Percentiles rank a stretch among this genome's conserved stretches.
These are phyloP conservation scores for Neonectria coccinea DNA, from an alignment of 2,329 filamentous ascomycete genomes.

Conservation along the genomic window DNA sequence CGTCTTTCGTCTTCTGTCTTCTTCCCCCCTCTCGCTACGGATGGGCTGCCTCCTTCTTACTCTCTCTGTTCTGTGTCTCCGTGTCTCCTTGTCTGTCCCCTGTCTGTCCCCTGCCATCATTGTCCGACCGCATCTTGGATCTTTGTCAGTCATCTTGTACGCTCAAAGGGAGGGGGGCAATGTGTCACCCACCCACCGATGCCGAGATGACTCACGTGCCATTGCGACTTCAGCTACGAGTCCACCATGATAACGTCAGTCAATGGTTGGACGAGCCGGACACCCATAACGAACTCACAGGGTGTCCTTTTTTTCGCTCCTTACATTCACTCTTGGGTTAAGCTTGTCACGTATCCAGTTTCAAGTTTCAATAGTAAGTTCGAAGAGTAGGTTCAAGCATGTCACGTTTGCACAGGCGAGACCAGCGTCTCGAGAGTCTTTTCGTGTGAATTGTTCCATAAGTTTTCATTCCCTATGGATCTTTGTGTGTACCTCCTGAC, in stretches of 20 bases:
- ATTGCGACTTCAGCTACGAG: conserved; percentile 5
- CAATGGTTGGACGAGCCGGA: not conserved
- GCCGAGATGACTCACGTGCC: conserved; percentile 7
- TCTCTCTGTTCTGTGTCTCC: not conserved
- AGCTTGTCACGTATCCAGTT: not conserved
- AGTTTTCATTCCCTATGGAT: conserved; percentile 10
- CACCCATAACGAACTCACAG: not conserved
- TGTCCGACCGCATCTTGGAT: not conserved
- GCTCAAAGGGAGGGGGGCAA: not conserved
- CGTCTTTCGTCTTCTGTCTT: not conserved
- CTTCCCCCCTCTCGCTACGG: not conserved
- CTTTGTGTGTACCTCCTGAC: conserved; percentile 12
- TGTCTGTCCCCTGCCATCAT: not conserved
- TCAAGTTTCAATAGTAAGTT: not conserved
- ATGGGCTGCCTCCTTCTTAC: conserved; percentile 22
- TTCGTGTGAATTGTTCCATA: conserved; percentile 11
- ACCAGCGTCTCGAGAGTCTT: not conserved
- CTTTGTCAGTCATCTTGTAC: conserved; percentile 1
- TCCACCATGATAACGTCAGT: conserved; percentile 5
- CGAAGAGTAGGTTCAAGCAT: not conserved
- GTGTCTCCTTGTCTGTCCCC: not conserved
- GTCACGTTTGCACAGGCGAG: conserved; percentile 4
- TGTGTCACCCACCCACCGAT: conserved; percentile 2
- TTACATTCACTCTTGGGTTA: not conserved
- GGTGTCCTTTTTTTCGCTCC: not conserved